Evolutionary conservation across 768 basidiomycete species (phyloP).

Genomic region (Termitomyces sp.): DNA sequence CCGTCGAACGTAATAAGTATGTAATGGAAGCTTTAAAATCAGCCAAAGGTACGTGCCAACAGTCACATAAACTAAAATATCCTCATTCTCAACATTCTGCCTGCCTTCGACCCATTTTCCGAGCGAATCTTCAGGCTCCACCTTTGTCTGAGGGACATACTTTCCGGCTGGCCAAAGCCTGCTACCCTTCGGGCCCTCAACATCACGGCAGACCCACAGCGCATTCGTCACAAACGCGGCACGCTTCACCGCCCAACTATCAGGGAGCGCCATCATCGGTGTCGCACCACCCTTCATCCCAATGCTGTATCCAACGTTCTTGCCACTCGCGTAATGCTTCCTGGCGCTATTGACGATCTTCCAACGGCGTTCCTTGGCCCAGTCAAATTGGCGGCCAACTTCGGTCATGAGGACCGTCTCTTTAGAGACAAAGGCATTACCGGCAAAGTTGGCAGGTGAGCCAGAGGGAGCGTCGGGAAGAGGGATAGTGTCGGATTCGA

Average conservation of each 20-base stretch:
- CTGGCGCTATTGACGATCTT: conserved; percentile 65
- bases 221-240: conserved; percentile 70
- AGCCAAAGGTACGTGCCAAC: conserved; percentile 39
- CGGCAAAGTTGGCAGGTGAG: conserved; percentile 74
- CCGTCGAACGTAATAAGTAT: not conserved
- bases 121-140: conserved; percentile 68
- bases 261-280: conserved; percentile 57
- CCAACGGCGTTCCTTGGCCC: conserved; percentile 72
- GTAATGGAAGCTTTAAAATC: not conserved
- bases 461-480: conserved; percentile 62
- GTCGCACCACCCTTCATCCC: conserved; percentile 59
- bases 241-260: conserved; percentile 68
- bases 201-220: conserved; percentile 81
- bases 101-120: conserved; percentile 65
- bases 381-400: conserved; percentile 62
- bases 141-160: conserved; percentile 78
- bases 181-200: conserved; percentile 50
- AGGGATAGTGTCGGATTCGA: conserved; percentile 74
- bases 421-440: conserved; percentile 72
- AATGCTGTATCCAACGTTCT: conserved; percentile 67
- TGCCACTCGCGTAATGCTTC: conserved; percentile 70
- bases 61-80: conserved; percentile 73
- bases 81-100: conserved; percentile 64
- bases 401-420: conserved; percentile 59
- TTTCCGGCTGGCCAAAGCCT: conserved; percentile 82